Percentiles rank a stretch among this genome's conserved stretches.
These are phyloP conservation scores for Colletotrichum abscissum DNA, from an alignment of 2,329 filamentous ascomycete genomes.

Conservation along the genomic window DNA sequence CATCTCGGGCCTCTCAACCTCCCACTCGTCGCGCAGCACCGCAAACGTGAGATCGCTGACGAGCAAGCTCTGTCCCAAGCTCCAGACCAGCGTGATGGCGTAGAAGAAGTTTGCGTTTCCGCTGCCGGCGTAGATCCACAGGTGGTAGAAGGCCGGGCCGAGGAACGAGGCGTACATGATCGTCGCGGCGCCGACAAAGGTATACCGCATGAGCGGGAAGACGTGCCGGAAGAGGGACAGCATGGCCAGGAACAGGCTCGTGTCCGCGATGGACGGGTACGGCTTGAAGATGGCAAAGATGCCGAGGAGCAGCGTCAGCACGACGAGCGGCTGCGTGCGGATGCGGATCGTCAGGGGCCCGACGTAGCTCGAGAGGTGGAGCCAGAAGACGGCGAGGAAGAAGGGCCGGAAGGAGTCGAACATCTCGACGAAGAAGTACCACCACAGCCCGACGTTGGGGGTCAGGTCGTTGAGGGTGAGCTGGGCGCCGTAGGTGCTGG, in stretches of 20 bases:
- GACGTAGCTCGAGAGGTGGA: constrained; percentile 92
- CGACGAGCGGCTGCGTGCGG: constrained; percentile 86
- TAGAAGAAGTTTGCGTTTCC: constrained; percentile 99
- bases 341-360: constrained; percentile 86
- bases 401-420: constrained; percentile 98
- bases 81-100: constrained; percentile 99
- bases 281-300: constrained; percentile 97
- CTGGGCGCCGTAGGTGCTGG: constrained; percentile 92
- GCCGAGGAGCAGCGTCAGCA: constrained; percentile 85
- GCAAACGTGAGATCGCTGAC: constrained; percentile 91
- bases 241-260: constrained; percentile 84
- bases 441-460: constrained; percentile 96
- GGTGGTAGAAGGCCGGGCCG: constrained; percentile 93
- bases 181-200: constrained; percentile 85
- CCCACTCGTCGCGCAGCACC: constrained; percentile 91
- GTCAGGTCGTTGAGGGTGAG: constrained; percentile 91
- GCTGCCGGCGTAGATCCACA: constrained; percentile 98
- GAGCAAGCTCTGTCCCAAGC: constrained; percentile 85
- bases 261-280: constrained; percentile 93
- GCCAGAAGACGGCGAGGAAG: constrained; percentile 98
- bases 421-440: constrained; percentile 99
- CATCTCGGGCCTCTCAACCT: constrained; percentile 90
- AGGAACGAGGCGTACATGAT: constrained; percentile 89
- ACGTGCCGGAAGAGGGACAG: constrained; percentile 91
- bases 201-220: constrained; percentile 91